phyloP scores from a whole-genome alignment of 2,329 filamentous ascomycete species.

The Apiospora malaysiana region DNA sequence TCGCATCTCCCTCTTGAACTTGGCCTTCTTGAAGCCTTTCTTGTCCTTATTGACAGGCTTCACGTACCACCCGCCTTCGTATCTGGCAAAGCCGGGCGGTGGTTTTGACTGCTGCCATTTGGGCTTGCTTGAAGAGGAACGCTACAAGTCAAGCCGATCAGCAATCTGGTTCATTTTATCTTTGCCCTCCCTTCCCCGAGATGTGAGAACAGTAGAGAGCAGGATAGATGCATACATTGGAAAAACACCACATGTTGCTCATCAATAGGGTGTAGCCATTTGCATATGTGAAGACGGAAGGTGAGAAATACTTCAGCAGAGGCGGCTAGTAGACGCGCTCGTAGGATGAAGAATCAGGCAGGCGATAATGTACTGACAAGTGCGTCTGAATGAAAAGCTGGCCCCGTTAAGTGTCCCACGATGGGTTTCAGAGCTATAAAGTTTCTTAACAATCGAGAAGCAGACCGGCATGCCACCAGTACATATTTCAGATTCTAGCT shows the following conservation, averaged over 20 bases:
- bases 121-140: background rate
- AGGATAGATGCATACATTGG: background rate
- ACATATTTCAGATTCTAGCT: background rate
- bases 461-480: no score
- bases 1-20: background rate
- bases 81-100: background rate
- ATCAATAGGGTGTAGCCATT: background rate
- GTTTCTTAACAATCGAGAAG: background rate
- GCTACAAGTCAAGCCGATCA: background rate
- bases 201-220: background rate
- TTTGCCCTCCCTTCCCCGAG: background rate
- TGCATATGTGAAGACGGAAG: background rate
- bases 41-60: background rate
- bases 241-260: background rate
- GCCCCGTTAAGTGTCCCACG: no score
- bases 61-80: conserved; percentile 7
- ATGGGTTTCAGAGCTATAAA: background rate
- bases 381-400: background rate
- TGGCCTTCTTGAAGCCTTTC: background rate
- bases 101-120: background rate
- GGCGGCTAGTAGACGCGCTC: background rate
- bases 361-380: background rate
- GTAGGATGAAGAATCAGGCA: no score
- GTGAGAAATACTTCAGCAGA: background rate
- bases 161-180: background rate